Conservation (phyloP, 306 rosid species). For the Geum urbanum region DNA sequence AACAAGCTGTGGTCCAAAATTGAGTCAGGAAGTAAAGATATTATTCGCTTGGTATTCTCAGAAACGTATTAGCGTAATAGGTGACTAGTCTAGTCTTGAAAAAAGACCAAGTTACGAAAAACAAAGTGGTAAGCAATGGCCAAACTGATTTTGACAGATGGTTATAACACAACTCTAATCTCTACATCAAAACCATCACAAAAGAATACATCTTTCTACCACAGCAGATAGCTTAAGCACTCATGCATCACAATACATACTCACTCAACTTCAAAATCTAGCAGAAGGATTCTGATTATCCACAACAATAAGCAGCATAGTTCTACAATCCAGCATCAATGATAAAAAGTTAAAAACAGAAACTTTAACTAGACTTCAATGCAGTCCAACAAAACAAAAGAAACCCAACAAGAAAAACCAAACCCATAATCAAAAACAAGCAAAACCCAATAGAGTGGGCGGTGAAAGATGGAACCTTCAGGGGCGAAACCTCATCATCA, state of each 20-base stretch:
- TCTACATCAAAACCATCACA: not conserved
- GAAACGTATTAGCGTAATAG: not conserved
- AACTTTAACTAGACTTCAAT: not conserved
- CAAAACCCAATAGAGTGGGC: not conserved
- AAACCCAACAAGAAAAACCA: not conserved
- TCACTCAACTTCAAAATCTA: not conserved
- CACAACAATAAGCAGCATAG: not conserved
- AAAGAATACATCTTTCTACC: not conserved
- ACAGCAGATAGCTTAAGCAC: not conserved
- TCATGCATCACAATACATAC: not conserved
- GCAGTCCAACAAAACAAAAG: not conserved
- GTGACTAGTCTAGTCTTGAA: not conserved
- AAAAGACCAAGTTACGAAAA: not conserved
- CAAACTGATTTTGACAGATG: not conserved
- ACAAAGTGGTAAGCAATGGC: not conserved
- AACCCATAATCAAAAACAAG: not conserved
- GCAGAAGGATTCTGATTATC: not conserved
- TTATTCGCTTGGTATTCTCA: not conserved
- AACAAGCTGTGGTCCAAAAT: too few species aligned
- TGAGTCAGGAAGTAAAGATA: not conserved
- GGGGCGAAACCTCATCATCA: slow-evolving; percentile 35
- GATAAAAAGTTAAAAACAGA: not conserved
- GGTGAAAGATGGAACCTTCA: slow-evolving; percentile 36
- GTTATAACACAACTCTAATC: too few species aligned
- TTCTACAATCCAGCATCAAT: not conserved